Conservation (phyloP, 345 rosid species). For the Euphorbia tirucalli region DNA sequence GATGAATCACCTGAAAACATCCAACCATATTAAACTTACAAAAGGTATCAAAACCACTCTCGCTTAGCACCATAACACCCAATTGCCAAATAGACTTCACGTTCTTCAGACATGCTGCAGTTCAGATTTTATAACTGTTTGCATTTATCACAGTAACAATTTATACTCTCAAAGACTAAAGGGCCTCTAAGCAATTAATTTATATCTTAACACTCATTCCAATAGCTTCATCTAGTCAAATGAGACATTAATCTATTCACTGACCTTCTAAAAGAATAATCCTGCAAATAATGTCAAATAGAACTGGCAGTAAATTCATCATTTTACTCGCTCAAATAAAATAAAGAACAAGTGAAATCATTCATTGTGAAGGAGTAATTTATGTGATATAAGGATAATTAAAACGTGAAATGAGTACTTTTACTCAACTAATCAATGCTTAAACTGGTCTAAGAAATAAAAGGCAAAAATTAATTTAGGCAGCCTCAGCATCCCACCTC, state of each 20-base stretch:
- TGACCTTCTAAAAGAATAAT: too few relatives aligned
- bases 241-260: too few relatives aligned
- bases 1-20: conserved; percentile 60
- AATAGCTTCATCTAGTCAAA: not conserved
- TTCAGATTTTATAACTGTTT: not conserved
- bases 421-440: not conserved
- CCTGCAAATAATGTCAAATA: not conserved
- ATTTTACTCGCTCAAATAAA: not conserved
- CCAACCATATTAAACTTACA: not conserved
- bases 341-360: not conserved
- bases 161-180: not conserved
- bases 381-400: not conserved
- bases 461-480: not conserved
- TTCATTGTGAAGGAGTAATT: not conserved
- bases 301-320: not conserved
- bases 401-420: not conserved
- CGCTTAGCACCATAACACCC: too few relatives aligned
- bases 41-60: too few relatives aligned
- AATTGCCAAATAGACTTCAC: too few relatives aligned
- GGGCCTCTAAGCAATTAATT: not conserved
- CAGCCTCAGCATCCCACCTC: not conserved
- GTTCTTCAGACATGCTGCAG: not conserved
- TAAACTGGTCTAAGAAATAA: not conserved
- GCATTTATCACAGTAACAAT: not conserved
- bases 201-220: not conserved